These are phyloP conservation scores for Metschnikowia lunata DNA, from an alignment of 805 yeast genomes.

Conservation along the genomic window DNA sequence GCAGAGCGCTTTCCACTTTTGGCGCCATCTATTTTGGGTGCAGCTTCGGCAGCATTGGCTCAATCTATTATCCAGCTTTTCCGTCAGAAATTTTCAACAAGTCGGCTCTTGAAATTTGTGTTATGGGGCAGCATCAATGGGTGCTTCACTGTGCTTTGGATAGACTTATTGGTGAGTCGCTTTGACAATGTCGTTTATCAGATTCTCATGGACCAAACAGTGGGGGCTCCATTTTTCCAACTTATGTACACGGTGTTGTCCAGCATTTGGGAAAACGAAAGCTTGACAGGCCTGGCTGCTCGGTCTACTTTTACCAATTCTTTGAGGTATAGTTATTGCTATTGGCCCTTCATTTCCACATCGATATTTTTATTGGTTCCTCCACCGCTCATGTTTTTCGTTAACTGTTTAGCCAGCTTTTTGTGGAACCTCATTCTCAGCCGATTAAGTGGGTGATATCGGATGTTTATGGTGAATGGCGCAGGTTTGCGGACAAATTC, in stretches of 20 bases:
- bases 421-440: conserved; percentile 51
- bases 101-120: conserved; percentile 42
- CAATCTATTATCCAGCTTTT: conserved; percentile 36
- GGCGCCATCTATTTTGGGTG: conserved; percentile 38
- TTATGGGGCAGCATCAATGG: conserved; percentile 64
- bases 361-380: conserved; percentile 48
- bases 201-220: conserved; percentile 48
- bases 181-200: conserved; percentile 35
- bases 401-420: conserved; percentile 53
- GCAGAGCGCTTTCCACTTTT: conserved; percentile 21
- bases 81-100: conserved; percentile 29
- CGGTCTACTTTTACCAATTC: conserved; percentile 39
- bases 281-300: conserved; percentile 21
- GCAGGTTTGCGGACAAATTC: too few relatives aligned
- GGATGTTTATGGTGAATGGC: background rate
- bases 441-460: conserved; percentile 6
- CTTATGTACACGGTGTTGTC: conserved; percentile 44
- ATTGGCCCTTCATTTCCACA: conserved; percentile 58
- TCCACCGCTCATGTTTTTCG: conserved; percentile 49
- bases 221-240: conserved; percentile 56
- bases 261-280: conserved; percentile 51
- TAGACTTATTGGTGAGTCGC: conserved; percentile 39
- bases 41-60: conserved; percentile 39
- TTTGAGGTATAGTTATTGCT: conserved; percentile 48
- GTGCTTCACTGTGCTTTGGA: conserved; percentile 50